These are phyloP conservation scores for Crithidia thermophila DNA, from an alignment of 208 protist genomes.

Conservation along the genomic window DNA sequence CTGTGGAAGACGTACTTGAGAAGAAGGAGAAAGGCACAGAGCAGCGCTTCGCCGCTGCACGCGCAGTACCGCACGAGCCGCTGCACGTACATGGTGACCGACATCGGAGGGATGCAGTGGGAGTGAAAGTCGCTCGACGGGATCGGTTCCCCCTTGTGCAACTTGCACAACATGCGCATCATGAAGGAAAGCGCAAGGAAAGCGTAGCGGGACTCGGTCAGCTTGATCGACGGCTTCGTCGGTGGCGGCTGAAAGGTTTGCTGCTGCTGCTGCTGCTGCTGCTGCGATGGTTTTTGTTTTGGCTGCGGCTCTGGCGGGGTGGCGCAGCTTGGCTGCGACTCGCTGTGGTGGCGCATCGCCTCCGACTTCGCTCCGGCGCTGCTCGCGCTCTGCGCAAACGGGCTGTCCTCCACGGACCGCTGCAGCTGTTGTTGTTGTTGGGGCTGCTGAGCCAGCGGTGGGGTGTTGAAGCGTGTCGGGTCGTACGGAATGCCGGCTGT, in stretches of 20 bases:
- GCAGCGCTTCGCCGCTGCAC: slow-evolving; percentile 85
- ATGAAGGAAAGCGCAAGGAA: slow-evolving; percentile 48
- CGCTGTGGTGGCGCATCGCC: background rate
- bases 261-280: slow-evolving; percentile 13
- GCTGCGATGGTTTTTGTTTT: background rate
- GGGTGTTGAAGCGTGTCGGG: slow-evolving; percentile 18
- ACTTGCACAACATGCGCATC: slow-evolving; percentile 62
- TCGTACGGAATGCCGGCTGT: slow-evolving; percentile 35
- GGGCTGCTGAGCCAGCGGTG: slow-evolving; percentile 19
- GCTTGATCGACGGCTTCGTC: slow-evolving; percentile 1
- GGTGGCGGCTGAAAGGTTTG: background rate
- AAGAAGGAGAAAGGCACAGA: slow-evolving; percentile 89
- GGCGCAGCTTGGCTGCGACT: slow-evolving; percentile 21
- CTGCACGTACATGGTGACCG: slow-evolving; percentile 81
- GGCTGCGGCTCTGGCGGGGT: slow-evolving; percentile 18
- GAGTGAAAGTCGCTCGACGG: slow-evolving; percentile 83
- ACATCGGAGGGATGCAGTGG: slow-evolving; percentile 72
- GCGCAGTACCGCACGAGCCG: slow-evolving; percentile 84
- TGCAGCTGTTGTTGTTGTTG: background rate
- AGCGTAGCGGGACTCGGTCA: slow-evolving; percentile 40
- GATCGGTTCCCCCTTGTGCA: slow-evolving; percentile 56
- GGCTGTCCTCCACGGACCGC: background rate
- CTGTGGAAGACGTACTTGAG: slow-evolving; percentile 80
- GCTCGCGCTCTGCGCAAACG: slow-evolving; percentile 3
- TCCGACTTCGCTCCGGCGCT: background rate